Base-by-base conservation (phyloP, 257 asterid species). In the Nicotiana paniculata region DNA sequence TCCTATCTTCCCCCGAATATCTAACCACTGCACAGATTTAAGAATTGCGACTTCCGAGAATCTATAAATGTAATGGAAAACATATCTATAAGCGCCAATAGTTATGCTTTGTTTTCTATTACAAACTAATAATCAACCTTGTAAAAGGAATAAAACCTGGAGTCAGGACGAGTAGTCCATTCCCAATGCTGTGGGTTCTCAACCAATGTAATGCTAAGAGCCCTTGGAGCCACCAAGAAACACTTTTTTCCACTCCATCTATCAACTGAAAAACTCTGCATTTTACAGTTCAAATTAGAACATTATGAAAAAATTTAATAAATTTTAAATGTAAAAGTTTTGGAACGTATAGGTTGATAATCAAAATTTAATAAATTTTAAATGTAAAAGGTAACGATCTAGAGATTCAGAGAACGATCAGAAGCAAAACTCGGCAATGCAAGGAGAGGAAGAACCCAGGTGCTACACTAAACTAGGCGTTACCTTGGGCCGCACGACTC, bases 251-350 rank as follows among this genome's bases (percentile, higher is more conserved):
- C 88, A 39, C 77, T 83, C 58, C 43, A 83, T 35, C 57, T 80
- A 18, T 89, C 85, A 46, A 89, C 81, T 66, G 43, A 84, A 79
- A 87, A 77, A 70, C 89, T 89, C 91, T 82, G 88, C 65, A 18
- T 18, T 59, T 59, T 55, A 55, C 24, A 59, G 30, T 59, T 59
- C 65, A n/a, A n/a, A 59, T n/a, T 59, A n/a, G 13, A 59, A 58
- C 62, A 58, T 58, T 58, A 35, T 35, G 39, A 35, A 35, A 35
- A 35, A 35, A 35, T 35, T 35, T 35, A 35, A 35, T 35, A 35
- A 35, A 0, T 35, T 35, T 4, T 35, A 35, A 4, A 35, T 35
- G 39, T 35, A 35, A 4, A 35, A 35, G 39, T 35, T 35, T 35
- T 4, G 39, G 39, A 35, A 35, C 39, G 39, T 35, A 35, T 35